Percentiles rank a stretch among this genome's conserved stretches.
phyloP scores from a whole-genome alignment of 1,284 basidiomycete species.

The Amylostereum areolatum region DNA sequence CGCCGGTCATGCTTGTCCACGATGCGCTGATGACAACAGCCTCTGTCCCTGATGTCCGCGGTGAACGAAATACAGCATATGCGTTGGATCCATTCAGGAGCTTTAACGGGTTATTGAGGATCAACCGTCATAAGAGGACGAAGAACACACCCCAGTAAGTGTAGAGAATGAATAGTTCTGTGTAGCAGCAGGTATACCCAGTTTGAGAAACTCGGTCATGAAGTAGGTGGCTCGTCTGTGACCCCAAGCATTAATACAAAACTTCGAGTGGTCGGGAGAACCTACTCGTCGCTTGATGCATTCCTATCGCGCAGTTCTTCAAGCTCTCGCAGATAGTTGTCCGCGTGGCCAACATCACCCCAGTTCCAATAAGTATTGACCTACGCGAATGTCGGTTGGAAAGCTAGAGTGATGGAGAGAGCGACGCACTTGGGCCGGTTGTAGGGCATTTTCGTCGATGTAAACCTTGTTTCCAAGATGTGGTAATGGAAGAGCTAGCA shows the following conservation, averaged over 20 bases:
- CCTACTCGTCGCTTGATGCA: constrained; percentile 67
- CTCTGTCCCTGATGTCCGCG: constrained; percentile 85
- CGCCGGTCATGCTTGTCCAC: constrained; percentile 68
- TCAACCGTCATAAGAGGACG: not conserved
- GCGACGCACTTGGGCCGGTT: constrained; percentile 75
- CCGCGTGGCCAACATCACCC: constrained; percentile 82
- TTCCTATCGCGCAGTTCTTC: constrained; percentile 61
- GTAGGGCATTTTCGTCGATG: constrained; percentile 91
- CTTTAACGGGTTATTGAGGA: constrained; percentile 29
- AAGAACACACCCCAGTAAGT: constrained; percentile 35
- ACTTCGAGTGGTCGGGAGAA: constrained; percentile 6
- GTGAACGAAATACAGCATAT: constrained; percentile 79
- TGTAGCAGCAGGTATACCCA: constrained; percentile 63
- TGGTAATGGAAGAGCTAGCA: constrained; percentile 63
- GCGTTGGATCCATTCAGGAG: constrained; percentile 62
- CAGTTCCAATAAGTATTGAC: constrained; percentile 87
- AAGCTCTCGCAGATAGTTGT: constrained; percentile 66
- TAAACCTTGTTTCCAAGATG: constrained; percentile 66
- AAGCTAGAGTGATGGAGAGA: not conserved
- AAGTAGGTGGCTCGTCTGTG: constrained; percentile 59
- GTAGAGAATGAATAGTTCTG: constrained; percentile 63
- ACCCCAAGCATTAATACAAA: constrained; percentile 8
- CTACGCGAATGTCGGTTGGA: constrained; percentile 31
- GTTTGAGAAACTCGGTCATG: constrained; percentile 53
- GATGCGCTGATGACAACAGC: constrained; percentile 88